A percentile compares a stretch with the other conserved stretches of the same genome.
Evolutionary conservation across 805 yeast genomes (phyloP).

Genomic region (Yamadazyma paraphyllophila): DNA sequence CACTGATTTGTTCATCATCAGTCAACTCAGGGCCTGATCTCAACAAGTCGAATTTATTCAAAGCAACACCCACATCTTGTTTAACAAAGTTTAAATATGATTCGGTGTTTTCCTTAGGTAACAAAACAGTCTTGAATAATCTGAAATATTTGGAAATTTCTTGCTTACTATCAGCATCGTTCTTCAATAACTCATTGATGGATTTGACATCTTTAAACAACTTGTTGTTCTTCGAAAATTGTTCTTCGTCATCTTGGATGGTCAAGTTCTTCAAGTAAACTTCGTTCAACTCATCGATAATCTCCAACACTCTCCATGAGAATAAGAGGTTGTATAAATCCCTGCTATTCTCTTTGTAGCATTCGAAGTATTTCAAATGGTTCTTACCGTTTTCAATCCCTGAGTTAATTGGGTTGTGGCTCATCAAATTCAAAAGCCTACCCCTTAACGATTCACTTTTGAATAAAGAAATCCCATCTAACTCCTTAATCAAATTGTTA

Average conservation of each 20-base stretch:
- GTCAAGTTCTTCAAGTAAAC: constrained; percentile 23
- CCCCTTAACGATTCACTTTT: constrained; percentile 23
- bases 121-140: constrained; percentile 24
- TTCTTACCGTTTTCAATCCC: constrained; percentile 28
- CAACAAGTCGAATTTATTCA: constrained; percentile 20
- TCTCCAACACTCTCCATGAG: constrained; percentile 38
- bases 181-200: constrained; percentile 8
- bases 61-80: constrained; percentile 16
- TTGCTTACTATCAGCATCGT: not conserved
- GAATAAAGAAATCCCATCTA: constrained; percentile 33
- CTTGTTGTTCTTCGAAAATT: constrained; percentile 4
- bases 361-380: constrained; percentile 30
- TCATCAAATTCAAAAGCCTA: constrained; percentile 28
- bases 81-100: constrained; percentile 20
- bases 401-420: constrained; percentile 22
- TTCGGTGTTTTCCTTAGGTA: constrained; percentile 18
- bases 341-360: constrained; percentile 18
- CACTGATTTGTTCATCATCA: constrained; percentile 22
- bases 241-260: constrained; percentile 9
- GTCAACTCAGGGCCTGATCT: constrained; percentile 32
- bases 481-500: constrained; percentile 23
- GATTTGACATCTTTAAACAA: constrained; percentile 12
- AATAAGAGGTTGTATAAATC: constrained; percentile 27
- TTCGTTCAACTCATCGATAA: constrained; percentile 30
- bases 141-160: constrained; percentile 18